These are phyloP conservation scores for Pseudotsuga menziesii DNA, from an alignment of 75 land plant genomes.

Conservation along the genomic window DNA sequence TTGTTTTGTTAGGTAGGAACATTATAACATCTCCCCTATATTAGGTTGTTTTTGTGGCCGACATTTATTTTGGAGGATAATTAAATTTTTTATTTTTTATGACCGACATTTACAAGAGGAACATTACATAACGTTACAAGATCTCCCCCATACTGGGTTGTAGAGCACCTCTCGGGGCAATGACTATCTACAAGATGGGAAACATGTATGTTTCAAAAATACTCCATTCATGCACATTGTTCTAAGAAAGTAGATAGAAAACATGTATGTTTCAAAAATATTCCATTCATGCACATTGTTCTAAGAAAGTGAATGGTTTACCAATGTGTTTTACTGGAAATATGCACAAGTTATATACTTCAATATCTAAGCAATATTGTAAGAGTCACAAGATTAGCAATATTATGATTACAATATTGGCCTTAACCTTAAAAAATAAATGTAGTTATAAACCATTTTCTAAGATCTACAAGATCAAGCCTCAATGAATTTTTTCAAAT, in stretches of 20 bases:
- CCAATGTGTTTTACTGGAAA: not conserved
- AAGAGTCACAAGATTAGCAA: not conserved
- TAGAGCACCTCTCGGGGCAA: too few relatives aligned
- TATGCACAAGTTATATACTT: not conserved
- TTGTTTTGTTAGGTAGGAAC: too few relatives aligned
- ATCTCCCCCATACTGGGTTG: too few relatives aligned
- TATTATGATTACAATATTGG: not conserved
- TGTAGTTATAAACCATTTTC: not conserved
- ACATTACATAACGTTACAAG: too few relatives aligned
- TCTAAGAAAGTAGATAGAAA: not conserved
- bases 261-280: not conserved
- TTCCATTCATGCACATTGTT: not conserved
- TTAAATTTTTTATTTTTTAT: too few relatives aligned
- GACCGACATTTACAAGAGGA: too few relatives aligned
- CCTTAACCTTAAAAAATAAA: not conserved
- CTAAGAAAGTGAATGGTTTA: not conserved
- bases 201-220: not conserved
- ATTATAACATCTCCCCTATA: too few relatives aligned
- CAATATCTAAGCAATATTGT: too few relatives aligned
- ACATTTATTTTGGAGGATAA: too few relatives aligned
- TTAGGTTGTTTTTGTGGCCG: too few relatives aligned
- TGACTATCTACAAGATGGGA: not conserved
- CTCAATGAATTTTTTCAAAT: conserved; percentile 3
- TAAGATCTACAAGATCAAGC: not conserved
- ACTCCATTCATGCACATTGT: not conserved